These are phyloP conservation scores for Pseudozyma hubeiensis DNA, from an alignment of 1,284 basidiomycete genomes.

Conservation along the genomic window DNA sequence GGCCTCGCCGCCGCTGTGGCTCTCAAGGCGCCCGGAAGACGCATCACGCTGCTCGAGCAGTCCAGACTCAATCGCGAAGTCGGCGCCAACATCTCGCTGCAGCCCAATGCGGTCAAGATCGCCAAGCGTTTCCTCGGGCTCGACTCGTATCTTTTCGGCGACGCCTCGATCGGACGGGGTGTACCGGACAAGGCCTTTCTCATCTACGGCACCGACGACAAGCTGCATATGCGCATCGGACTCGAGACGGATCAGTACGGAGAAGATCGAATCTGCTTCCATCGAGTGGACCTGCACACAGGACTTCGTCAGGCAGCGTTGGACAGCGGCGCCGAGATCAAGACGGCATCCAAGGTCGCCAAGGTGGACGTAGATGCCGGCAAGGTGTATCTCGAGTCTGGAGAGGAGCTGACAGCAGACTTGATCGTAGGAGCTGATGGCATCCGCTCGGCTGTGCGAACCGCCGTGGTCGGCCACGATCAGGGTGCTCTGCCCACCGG, in stretches of 20 bases:
- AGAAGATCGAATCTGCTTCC: conserved; percentile 16
- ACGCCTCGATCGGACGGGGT: conserved; percentile 10
- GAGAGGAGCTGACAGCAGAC: conserved; percentile 50
- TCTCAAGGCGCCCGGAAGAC: conserved; percentile 3
- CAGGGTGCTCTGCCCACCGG: conserved; percentile 48
- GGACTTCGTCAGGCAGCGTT: conserved; percentile 11
- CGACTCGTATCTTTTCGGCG: conserved; percentile 12
- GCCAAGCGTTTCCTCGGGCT: conserved; percentile 15
- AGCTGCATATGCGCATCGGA: conserved; percentile 10
- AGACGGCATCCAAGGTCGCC: conserved; percentile 17
- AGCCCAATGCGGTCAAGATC: conserved; percentile 22
- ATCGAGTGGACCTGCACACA: conserved; percentile 13
- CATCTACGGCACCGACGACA: conserved; percentile 9
- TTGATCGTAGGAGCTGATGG: conserved; percentile 66
- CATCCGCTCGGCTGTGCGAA: conserved; percentile 69
- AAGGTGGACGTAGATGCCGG: conserved; percentile 46
- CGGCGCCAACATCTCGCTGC: conserved; percentile 17
- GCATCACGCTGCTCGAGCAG: conserved; percentile 10
- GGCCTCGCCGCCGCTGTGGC: conserved; percentile 14
- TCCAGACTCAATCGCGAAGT: conserved; percentile 14
- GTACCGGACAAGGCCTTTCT: conserved; percentile 15
- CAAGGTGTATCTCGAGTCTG: conserved; percentile 46
- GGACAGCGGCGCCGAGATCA: conserved; percentile 15
- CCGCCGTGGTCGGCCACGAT: conserved; percentile 60
- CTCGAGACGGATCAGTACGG: conserved; percentile 12